Conservation (phyloP, 129 eudicot species). For the Glebionis coronaria region DNA sequence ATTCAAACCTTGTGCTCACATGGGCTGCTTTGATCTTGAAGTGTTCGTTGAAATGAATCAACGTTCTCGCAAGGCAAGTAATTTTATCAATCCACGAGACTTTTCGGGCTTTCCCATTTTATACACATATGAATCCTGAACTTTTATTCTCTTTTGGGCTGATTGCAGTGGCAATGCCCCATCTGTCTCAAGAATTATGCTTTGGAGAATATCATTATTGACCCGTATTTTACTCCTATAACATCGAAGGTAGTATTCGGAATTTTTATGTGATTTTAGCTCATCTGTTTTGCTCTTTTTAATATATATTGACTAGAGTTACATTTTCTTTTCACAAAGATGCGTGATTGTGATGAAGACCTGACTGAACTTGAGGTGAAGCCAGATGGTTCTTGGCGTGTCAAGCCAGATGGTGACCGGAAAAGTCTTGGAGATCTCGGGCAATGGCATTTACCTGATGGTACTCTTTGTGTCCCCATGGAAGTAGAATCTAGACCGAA, state of each 20-base stretch:
- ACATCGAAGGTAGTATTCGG: conserved; percentile 60
- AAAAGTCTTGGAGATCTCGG: conserved; percentile 68
- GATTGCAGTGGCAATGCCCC: conserved; percentile 94
- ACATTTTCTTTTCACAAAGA: conserved; percentile 29
- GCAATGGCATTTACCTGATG: conserved; percentile 84
- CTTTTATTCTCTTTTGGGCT: not conserved
- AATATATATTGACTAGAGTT: not conserved
- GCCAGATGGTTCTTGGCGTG: conserved; percentile 97
- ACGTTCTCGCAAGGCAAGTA: conserved; percentile 88
- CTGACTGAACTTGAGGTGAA: conserved; percentile 88
- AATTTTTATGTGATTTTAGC: not conserved
- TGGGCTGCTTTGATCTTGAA: conserved; percentile 95
- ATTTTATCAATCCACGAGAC: not conserved
- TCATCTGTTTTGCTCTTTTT: not conserved
- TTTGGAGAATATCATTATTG: conserved; percentile 77
- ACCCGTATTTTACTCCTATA: conserved; percentile 80
- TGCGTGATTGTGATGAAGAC: conserved; percentile 71
- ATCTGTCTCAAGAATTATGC: conserved; percentile 88
- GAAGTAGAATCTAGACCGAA: conserved; percentile 45
- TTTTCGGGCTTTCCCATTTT: not conserved
- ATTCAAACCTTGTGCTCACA: conserved; percentile 83
- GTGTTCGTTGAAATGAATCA: conserved; percentile 90
- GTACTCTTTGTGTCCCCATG: conserved; percentile 42
- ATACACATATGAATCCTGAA: not conserved
- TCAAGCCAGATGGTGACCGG: conserved; percentile 65